phyloP scores from a whole-genome alignment of 768 basidiomycete species.

The Pisolithus albus region DNA sequence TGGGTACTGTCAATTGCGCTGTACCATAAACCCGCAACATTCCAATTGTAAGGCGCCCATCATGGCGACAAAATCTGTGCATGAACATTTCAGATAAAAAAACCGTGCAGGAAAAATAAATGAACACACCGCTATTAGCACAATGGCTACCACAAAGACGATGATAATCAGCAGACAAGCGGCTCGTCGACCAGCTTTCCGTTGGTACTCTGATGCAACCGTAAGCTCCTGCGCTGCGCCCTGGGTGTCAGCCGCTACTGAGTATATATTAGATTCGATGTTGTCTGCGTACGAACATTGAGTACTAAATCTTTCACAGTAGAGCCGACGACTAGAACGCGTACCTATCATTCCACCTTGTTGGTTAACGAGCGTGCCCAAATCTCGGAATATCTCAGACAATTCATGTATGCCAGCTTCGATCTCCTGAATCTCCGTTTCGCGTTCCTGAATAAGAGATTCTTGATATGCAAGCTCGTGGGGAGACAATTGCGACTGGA shows the following conservation, averaged over 20 bases:
- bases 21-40: neutral
- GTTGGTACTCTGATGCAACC: slow-evolving; percentile 88
- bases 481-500: slow-evolving; percentile 73
- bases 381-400: slow-evolving; percentile 91
- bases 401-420: slow-evolving; percentile 96
- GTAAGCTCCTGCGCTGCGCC: slow-evolving; percentile 82
- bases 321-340: slow-evolving; percentile 17
- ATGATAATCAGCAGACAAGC: slow-evolving; percentile 87
- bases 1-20: slow-evolving; percentile 1
- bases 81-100: neutral
- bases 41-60: neutral
- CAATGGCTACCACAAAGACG: slow-evolving; percentile 78
- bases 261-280: slow-evolving; percentile 89
- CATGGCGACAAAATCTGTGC: slow-evolving; percentile 1
- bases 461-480: slow-evolving; percentile 96
- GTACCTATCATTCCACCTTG: slow-evolving; percentile 92
- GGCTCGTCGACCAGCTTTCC: slow-evolving; percentile 85
- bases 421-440: slow-evolving; percentile 91
- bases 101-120: neutral
- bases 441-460: slow-evolving; percentile 73
- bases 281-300: slow-evolving; percentile 53
- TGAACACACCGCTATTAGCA: slow-evolving; percentile 80
- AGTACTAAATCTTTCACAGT: neutral
- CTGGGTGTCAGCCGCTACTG: slow-evolving; percentile 74
- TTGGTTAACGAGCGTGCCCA: slow-evolving; percentile 90